phyloP scores from a whole-genome alignment of 495 filamentous ascomycete genomes.

The Podospora fimiseda region DNA sequence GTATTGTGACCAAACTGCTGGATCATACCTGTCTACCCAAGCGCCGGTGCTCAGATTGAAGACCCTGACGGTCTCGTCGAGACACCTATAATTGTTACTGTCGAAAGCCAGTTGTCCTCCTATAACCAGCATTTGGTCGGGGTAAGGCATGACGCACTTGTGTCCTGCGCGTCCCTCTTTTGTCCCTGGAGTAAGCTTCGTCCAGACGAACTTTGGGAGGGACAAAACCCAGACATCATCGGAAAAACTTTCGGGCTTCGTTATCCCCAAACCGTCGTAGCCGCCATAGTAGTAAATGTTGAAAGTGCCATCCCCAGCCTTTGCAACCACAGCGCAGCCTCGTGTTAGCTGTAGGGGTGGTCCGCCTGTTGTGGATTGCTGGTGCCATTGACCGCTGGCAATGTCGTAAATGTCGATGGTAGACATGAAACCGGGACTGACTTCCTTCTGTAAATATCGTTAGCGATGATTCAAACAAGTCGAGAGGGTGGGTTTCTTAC shows the following conservation, averaged over 20 bases:
- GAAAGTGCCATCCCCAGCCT: constrained; percentile 53
- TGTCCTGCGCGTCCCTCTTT: constrained; percentile 52
- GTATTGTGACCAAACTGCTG: constrained; percentile 50
- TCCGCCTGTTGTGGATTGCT: constrained; percentile 53
- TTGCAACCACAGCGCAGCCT: constrained; percentile 61
- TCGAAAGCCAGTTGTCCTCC: constrained; percentile 42
- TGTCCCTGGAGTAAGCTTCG: constrained; percentile 47
- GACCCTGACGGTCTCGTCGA: constrained; percentile 51
- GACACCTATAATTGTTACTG: constrained; percentile 32
- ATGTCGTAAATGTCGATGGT: constrained; percentile 67
- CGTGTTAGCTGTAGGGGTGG: constrained; percentile 54
- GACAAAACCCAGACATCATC: constrained; percentile 72
- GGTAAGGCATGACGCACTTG: constrained; percentile 60
- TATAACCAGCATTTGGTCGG: constrained; percentile 68
- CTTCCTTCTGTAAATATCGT: constrained; percentile 25
- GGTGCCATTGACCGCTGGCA: constrained; percentile 50
- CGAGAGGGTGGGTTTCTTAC: constrained; percentile 23
- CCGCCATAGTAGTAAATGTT: constrained; percentile 77
- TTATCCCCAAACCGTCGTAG: constrained; percentile 44
- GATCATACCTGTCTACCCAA: constrained; percentile 59
- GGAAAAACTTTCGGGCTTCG: constrained; percentile 26
- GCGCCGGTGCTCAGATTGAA: constrained; percentile 56
- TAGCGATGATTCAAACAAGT: neutral
- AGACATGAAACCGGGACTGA: constrained; percentile 55
- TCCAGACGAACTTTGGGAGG: constrained; percentile 73